These are phyloP conservation scores for Fraxinus baroniana DNA, from an alignment of 305 asterid genomes.

Conservation along the genomic window DNA sequence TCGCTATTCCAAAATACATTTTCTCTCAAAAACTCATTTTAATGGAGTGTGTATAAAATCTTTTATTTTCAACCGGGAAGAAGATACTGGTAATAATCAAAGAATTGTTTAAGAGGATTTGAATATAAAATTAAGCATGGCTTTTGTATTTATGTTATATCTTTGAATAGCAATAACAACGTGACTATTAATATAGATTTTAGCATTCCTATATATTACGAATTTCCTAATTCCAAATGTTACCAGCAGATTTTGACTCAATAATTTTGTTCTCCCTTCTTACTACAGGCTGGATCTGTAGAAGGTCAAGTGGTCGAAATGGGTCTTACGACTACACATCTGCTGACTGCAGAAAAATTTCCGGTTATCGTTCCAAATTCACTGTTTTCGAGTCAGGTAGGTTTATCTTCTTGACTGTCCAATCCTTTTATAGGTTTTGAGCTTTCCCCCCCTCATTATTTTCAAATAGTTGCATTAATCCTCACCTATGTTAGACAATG, in stretches of 20 bases:
- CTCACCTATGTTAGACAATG: not conserved
- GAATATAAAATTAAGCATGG: not conserved
- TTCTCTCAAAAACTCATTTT: not conserved
- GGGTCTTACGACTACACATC: slow-evolving; percentile 84
- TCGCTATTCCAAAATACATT: not conserved
- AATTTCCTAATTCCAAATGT: not conserved
- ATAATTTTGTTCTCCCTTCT: slow-evolving; percentile 8
- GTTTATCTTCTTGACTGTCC: slow-evolving; percentile 7
- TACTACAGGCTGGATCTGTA: slow-evolving; percentile 83
- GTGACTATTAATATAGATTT: not conserved
- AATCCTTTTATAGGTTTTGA: not conserved
- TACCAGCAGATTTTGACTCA: slow-evolving; percentile 7
- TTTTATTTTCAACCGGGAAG: not conserved
- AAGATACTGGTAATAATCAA: not conserved
- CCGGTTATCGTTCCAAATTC: slow-evolving; percentile 92
- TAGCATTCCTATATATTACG: not conserved
- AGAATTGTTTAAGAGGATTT: not conserved
- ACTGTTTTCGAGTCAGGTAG: slow-evolving; percentile 86
- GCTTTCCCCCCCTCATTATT: not conserved
- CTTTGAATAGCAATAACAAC: not conserved
- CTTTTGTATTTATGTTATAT: not conserved
- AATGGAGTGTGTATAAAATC: not conserved
- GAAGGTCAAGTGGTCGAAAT: slow-evolving; percentile 93
- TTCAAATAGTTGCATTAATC: not conserved
- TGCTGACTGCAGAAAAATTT: slow-evolving; percentile 81